A percentile compares a stretch with the other conserved stretches of the same genome.
phyloP scores from a whole-genome alignment of 2,329 filamentous ascomycete genomes.

The Fusarium liriodendri region DNA sequence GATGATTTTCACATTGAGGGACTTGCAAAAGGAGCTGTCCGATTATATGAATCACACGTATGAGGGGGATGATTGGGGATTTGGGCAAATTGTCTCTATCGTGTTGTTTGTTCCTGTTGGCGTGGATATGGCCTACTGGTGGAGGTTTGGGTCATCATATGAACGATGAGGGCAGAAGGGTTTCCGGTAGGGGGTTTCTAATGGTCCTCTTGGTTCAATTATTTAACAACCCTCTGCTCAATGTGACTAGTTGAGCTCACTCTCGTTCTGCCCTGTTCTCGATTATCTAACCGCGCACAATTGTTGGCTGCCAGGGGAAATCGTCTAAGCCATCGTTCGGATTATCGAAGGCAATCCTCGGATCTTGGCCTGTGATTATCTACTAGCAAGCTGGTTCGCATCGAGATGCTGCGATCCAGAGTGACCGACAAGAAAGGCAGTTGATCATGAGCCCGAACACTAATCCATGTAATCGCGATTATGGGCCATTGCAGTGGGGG shows the following conservation, averaged over 20 bases:
- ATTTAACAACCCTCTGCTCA: background rate
- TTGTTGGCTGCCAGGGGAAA: background rate
- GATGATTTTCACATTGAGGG: constrained; percentile 19
- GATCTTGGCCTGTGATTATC: background rate
- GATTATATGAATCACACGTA: background rate
- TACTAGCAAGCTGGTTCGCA: background rate
- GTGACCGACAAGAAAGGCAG: background rate
- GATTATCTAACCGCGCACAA: background rate
- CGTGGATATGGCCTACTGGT: constrained; percentile 30
- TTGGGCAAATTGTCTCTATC: constrained; percentile 40
- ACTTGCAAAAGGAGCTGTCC: constrained; percentile 14
- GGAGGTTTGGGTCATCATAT: constrained; percentile 20
- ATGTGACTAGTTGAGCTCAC: background rate
- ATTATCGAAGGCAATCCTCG: no score
- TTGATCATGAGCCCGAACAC: background rate
- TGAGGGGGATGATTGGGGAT: constrained; percentile 29
- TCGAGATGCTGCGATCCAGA: background rate
- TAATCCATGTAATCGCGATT: background rate
- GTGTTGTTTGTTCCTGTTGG: constrained; percentile 37
- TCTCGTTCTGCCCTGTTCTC: background rate
- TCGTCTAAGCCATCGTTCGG: background rate
- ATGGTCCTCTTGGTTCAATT: background rate
- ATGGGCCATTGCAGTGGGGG: background rate
- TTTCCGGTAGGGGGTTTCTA: background rate
- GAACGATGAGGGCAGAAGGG: background rate